phyloP scores from a whole-genome alignment of 257 asterid species.

The Fraxinus americana region DNA sequence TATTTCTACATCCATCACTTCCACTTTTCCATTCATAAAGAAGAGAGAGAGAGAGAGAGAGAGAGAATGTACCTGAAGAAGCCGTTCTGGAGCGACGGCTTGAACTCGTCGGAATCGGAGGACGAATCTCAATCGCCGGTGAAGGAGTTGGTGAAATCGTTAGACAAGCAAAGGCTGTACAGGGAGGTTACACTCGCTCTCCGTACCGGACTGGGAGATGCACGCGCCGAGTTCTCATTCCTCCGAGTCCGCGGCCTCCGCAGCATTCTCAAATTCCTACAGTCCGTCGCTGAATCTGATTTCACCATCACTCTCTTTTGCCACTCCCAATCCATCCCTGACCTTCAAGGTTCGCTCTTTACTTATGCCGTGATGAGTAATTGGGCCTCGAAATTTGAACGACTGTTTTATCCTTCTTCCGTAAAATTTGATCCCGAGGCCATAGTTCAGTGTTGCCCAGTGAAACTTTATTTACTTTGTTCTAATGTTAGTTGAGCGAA shows the following conservation, averaged over 20 bases:
- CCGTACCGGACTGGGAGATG: constrained; percentile 80
- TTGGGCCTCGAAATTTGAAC: background rate
- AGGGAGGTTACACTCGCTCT: constrained; percentile 92
- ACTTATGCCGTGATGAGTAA: constrained; percentile 5
- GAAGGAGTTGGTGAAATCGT: constrained; percentile 72
- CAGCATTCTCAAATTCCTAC: constrained; percentile 81
- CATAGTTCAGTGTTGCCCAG: background rate
- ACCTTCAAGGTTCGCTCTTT: constrained; percentile 66
- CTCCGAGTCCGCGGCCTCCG: constrained; percentile 88
- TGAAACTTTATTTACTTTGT: background rate
- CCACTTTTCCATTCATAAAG: no score
- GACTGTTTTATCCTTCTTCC: background rate
- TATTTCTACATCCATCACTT: no score
- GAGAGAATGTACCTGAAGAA: constrained; percentile 66
- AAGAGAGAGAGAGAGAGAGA: background rate
- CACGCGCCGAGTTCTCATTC: constrained; percentile 91
- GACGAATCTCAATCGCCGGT: constrained; percentile 58
- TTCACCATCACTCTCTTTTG: constrained; percentile 68
- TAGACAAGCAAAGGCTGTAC: constrained; percentile 73
- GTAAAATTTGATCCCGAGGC: background rate
- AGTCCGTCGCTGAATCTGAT: constrained; percentile 80
- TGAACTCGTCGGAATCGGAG: constrained; percentile 39
- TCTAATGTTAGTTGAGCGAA: background rate
- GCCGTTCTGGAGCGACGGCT: constrained; percentile 83
- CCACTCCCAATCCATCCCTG: constrained; percentile 77